Percentiles rank a stretch among this genome's conserved stretches.
Conservation (phyloP, 2,329 filamentous ascomycete genomes). For the Cladobotryum protrusum region DNA sequence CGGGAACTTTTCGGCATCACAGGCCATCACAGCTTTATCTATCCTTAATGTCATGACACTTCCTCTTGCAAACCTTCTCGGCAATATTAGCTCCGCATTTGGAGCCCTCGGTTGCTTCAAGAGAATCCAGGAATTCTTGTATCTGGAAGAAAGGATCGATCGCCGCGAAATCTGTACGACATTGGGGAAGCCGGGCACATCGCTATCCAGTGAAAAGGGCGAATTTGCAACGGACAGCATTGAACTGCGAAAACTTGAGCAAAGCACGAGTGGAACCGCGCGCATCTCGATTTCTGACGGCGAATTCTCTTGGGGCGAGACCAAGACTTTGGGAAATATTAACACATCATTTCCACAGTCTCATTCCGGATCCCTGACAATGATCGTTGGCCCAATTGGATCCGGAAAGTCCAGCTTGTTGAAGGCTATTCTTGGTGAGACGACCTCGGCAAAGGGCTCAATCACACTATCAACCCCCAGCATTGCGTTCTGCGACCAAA, state of each 20-base stretch:
- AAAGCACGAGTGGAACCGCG: neutral
- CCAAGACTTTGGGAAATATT: constrained; percentile 19
- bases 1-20: constrained; percentile 22
- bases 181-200: neutral
- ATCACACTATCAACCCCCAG: constrained; percentile 19
- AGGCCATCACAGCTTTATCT: constrained; percentile 26
- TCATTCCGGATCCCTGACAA: constrained; percentile 20
- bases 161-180: constrained; percentile 14
- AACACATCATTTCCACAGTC: constrained; percentile 16
- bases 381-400: constrained; percentile 26
- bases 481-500: constrained; percentile 26
- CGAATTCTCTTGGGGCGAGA: constrained; percentile 23
- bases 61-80: constrained; percentile 20
- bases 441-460: constrained; percentile 13
- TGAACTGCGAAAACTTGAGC: constrained; percentile 9
- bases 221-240: constrained; percentile 4
- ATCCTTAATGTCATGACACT: constrained; percentile 25
- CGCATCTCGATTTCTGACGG: constrained; percentile 18
- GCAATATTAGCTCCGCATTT: constrained; percentile 21
- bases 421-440: constrained; percentile 26
- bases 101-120: constrained; percentile 25
- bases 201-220: neutral
- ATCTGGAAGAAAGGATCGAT: constrained; percentile 20
- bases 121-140: constrained; percentile 26
- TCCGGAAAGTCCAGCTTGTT: constrained; percentile 28